Base-by-base conservation (phyloP, 2,329 filamentous ascomycete species). In the Zarea fungicola region DNA sequence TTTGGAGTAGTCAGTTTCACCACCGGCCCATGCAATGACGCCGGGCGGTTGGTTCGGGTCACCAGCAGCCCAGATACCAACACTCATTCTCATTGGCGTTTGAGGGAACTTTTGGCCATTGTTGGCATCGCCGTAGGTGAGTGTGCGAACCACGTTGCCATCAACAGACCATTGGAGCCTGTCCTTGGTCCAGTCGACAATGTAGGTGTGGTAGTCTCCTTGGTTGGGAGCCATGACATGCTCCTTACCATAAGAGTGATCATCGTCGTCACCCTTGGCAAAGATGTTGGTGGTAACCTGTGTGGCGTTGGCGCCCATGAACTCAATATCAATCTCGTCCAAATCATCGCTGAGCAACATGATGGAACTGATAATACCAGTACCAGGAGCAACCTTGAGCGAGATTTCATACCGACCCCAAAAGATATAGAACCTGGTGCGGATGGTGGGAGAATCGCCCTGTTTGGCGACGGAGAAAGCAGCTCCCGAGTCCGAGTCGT, bases 261-360 rank as follows among this genome's bases (percentile, higher is more conserved):
- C 64, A 67, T 81, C 71, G 70, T 67, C 73, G 70, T 68, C 73
- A 42, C 86, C 87, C 71, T 91, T 89, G 64, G 87, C 84, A 59
- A 87, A 92, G 69, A 85, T 92, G 71, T 92, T 91, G 56, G 80
- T 84, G 58, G 87, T 76, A 8, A 80, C 85, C 28, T 75, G 68
- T 14, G 74, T 79, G 48, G 71, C 67, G 60, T 88, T 84, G 49
- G 76, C 76, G 39, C 88, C 88, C 51, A 89, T 76, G 61, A 88
- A 87, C 62, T 93, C 88, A 80, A 88, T 92, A 62, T 96, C 90
- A 34, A 95, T 83, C 68, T 95, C 89, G 63, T 95, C 90, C 13
- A 92, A 76, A 58, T 90, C 84, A 57, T 93, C 85, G 43, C 86
- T 92, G 56, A 93, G 76, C 65, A 92, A 77, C 63, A 95, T 91